Evolutionary conservation across 768 basidiomycete species (phyloP).

Genomic region (Hysterangium stoloniferum): DNA sequence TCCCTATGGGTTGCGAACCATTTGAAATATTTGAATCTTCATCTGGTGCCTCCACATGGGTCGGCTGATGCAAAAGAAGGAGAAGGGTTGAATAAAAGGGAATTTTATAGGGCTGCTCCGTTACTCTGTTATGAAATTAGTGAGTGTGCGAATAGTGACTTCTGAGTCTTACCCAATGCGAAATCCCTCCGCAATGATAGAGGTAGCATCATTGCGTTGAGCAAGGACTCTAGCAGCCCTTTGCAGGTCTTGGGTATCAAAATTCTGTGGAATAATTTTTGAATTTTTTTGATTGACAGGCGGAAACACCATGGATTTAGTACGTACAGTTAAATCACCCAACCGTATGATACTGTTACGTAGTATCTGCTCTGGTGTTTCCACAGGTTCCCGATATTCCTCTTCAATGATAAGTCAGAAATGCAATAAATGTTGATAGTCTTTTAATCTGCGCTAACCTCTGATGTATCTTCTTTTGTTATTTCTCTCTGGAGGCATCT

Average conservation of each 20-base stretch:
- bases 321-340: constrained; percentile 69
- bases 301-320: not conserved
- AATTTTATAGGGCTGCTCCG: constrained; percentile 91
- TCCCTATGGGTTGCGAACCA: constrained; percentile 45
- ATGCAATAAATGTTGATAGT: not conserved
- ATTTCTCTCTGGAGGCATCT: constrained; percentile 10
- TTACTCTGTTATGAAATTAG: constrained; percentile 44
- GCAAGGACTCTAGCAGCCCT: constrained; percentile 59
- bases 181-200: constrained; percentile 64
- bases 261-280: constrained; percentile 40
- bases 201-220: constrained; percentile 47
- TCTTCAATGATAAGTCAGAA: constrained; percentile 7
- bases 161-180: constrained; percentile 50
- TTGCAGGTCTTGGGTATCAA: constrained; percentile 51
- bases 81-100: constrained; percentile 82
- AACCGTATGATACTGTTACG: constrained; percentile 60
- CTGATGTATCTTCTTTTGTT: constrained; percentile 9
- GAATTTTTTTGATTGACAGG: not conserved
- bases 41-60: constrained; percentile 35
- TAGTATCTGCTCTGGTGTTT: constrained; percentile 68
- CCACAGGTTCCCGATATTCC: constrained; percentile 41
- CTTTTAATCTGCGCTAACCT: constrained; percentile 4
- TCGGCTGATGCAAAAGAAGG: constrained; percentile 41
- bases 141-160: not conserved
- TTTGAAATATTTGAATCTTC: constrained; percentile 25